Evolutionary conservation across 371 early-diverging fungal genomes (phyloP).

Genomic region (Apophysomyces ossiformis): DNA sequence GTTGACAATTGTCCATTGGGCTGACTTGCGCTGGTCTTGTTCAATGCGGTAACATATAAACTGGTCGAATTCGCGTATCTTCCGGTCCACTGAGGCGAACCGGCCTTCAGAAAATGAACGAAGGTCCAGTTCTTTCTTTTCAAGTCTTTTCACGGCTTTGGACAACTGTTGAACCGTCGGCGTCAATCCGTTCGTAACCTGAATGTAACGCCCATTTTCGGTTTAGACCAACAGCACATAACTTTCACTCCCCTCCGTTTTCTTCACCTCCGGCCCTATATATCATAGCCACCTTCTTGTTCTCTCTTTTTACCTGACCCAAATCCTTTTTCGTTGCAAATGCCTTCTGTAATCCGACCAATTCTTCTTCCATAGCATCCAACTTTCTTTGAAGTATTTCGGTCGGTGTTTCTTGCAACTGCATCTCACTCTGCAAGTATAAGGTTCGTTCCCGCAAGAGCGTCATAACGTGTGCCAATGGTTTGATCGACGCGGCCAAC

Average conservation of each 20-base stretch:
- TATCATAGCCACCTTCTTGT: background rate
- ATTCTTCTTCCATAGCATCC: slow-evolving; percentile 49
- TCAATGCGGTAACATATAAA: slow-evolving; percentile 54
- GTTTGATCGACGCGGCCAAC: slow-evolving; percentile 63
- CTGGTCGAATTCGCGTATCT: slow-evolving; percentile 57
- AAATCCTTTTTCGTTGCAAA: slow-evolving; percentile 58
- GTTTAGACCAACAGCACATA: no score
- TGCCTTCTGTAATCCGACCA: slow-evolving; percentile 48
- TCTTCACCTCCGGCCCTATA: no score
- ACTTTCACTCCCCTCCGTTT: no score
- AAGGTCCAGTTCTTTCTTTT: slow-evolving; percentile 53
- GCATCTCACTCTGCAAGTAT: slow-evolving; percentile 56
- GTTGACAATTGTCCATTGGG: slow-evolving; percentile 23
- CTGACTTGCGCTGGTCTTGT: slow-evolving; percentile 46
- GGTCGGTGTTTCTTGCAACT: slow-evolving; percentile 49
- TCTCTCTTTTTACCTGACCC: slow-evolving; percentile 27
- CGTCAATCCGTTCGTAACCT: slow-evolving; percentile 28
- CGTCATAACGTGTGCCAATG: slow-evolving; percentile 51
- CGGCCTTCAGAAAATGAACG: slow-evolving; percentile 58
- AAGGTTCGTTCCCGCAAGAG: slow-evolving; percentile 57
- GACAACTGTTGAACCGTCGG: slow-evolving; percentile 44
- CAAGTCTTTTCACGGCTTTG: slow-evolving; percentile 54
- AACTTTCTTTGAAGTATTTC: slow-evolving; percentile 49
- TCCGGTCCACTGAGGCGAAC: slow-evolving; percentile 52
- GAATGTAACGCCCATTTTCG: background rate